Base-by-base conservation (phyloP, 1,284 basidiomycete genomes). In the Hymenochaete sp. region DNA sequence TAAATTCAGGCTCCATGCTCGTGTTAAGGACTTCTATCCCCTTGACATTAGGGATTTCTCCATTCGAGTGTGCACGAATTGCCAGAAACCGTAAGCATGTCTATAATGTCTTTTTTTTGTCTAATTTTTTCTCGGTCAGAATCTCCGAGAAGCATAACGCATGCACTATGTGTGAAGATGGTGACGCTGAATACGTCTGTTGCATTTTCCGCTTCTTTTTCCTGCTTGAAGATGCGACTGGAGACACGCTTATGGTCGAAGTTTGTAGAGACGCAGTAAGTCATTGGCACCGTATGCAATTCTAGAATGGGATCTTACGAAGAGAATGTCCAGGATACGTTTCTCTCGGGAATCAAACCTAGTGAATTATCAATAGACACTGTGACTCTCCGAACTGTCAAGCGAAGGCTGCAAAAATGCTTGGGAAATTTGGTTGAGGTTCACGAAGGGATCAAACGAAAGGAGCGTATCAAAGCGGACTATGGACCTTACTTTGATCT, bases 1-100 rank as follows among this genome's bases (percentile, higher is more conserved):
- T 19, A 65, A 62, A 45, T 75, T 70, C 51, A 66, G 59, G 24
- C 57, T 82, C 14, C 52, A 62, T 9, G 80, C 73, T 4, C 71
- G 70, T 16, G 67, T 72, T 3, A 57, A 73, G 5, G 75, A 79
- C 55, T 79, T 74, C 55, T 71, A 65, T 52, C 82, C 82, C 1
- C 59, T 67, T 33, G 55, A 65, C 19, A 55, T 82, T 18, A 52
- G 62, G 21, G 67, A 77, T 19, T 75, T 69, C 22, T 65, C 70
- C 28, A 59, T 66, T 14, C 59, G 71, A 28, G 62, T 61, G 44
- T 85, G 81, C 57, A 67, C 60, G 5, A 67, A 66, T 4, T 83
- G 82, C 56, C 56, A 68, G 5, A 56, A 62, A 42, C 59, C 65
- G 79, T 82, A 52, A 13, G 29, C 24, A 14, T 16, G 25, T 16